Evolutionary conservation across 2,329 filamentous ascomycete species (phyloP).

Genomic region (Ceratocystis huliohia): DNA sequence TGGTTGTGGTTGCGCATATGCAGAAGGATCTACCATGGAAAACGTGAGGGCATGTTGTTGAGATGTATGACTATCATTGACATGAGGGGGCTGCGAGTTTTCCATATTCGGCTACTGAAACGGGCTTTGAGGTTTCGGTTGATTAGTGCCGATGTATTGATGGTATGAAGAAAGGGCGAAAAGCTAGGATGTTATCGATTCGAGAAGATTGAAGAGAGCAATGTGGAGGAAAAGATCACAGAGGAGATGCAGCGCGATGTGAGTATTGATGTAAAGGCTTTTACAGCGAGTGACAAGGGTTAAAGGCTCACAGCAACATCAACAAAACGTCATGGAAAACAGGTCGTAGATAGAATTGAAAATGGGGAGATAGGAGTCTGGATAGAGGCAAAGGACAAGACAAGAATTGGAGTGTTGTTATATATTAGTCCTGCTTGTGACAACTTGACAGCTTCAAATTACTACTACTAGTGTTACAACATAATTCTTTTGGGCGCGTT

Average conservation of each 20-base stretch:
- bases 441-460: constrained; percentile 6
- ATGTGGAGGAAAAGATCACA: neutral
- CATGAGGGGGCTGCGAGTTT: neutral
- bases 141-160: neutral
- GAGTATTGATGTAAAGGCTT: neutral
- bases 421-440: neutral
- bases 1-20: constrained; percentile 12
- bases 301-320: neutral
- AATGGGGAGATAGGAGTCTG: neutral
- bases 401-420: neutral
- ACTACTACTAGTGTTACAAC: neutral
- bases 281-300: neutral
- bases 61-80: constrained; percentile 5
- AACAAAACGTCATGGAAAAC: neutral
- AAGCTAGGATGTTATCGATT: neutral
- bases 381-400: neutral
- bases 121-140: neutral
- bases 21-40: constrained; percentile 18
- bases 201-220: neutral
- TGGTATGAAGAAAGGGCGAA: neutral
- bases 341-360: neutral
- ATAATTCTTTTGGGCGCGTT: constrained; percentile 6
- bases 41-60: constrained; percentile 17
- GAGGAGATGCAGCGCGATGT: neutral
- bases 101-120: constrained; percentile 3